Evolutionary conservation across 106 monocot species (phyloP).

Genomic region (Dendrobium catenatum): DNA sequence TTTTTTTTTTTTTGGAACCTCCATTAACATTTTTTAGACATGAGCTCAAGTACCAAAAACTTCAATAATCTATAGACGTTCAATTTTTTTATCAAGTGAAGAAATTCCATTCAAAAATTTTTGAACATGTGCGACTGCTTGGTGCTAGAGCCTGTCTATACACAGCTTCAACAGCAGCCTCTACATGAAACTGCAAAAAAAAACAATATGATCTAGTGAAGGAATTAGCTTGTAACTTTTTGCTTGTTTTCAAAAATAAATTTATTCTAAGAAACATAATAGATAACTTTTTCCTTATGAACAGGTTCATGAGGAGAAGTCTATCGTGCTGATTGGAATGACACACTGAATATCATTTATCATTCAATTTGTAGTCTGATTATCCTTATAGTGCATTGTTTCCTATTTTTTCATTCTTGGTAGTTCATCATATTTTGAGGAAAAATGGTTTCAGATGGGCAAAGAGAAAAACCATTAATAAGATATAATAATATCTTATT

Average conservation of each 20-base stretch:
- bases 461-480: no score
- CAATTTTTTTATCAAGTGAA: no score
- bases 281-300: background rate
- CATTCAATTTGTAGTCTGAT: background rate
- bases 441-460: background rate
- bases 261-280: background rate
- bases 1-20: background rate
- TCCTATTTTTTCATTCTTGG: background rate
- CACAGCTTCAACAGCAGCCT: background rate
- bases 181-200: background rate
- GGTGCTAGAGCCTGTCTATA: background rate
- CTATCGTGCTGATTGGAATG: slow-evolving; percentile 96
- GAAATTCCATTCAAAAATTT: no score
- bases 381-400: background rate
- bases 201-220: background rate
- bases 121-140: background rate
- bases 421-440: background rate
- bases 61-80: background rate
- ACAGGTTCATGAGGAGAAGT: slow-evolving; percentile 99
- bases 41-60: background rate
- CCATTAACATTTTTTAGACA: background rate
- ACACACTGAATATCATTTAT: slow-evolving; percentile 55
- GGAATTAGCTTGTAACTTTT: background rate
- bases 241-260: background rate
- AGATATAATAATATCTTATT: background rate